Percentiles rank a stretch among this genome's conserved stretches.
phyloP scores from a whole-genome alignment of 495 filamentous ascomycete species.

The Endocarpon pusillum region DNA sequence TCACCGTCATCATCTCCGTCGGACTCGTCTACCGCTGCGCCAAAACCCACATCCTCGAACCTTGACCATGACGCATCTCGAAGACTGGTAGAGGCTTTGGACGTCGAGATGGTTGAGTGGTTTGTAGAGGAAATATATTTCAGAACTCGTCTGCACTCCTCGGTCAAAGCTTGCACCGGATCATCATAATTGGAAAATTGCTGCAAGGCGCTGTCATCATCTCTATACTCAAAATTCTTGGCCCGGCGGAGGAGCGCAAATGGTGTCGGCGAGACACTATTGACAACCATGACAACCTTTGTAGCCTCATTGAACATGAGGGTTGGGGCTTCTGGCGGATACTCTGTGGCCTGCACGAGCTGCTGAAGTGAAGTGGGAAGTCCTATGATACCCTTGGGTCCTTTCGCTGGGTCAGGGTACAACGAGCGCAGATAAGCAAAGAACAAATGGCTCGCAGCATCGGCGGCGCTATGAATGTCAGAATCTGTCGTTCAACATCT shows the following conservation, averaged over 20 bases:
- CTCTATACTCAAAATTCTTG: constrained; percentile 87
- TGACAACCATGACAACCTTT: constrained; percentile 91
- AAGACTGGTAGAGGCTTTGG: constrained; percentile 50
- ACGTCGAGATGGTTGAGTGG: constrained; percentile 52
- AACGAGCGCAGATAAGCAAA: constrained; percentile 91
- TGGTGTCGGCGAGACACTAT: constrained; percentile 86
- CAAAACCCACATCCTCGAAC: constrained; percentile 90
- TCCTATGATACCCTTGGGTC: constrained; percentile 58
- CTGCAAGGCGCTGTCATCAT: constrained; percentile 66
- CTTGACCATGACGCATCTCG: constrained; percentile 86
- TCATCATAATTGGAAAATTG: constrained; percentile 80
- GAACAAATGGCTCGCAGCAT: constrained; percentile 91
- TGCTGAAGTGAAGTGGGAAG: constrained; percentile 82
- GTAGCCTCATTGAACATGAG: constrained; percentile 67
- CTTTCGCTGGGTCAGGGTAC: constrained; percentile 54
- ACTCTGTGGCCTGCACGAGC: constrained; percentile 82
- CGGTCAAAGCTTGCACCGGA: constrained; percentile 70
- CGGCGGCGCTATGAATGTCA: constrained; percentile 51
- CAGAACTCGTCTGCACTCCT: constrained; percentile 83
- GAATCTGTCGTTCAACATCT: constrained; percentile 4
- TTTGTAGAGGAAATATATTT: constrained; percentile 77
- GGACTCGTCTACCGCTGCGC: constrained; percentile 53
- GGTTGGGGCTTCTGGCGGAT: constrained; percentile 66
- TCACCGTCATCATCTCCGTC: constrained; percentile 43
- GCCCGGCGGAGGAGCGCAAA: constrained; percentile 82